Percentiles rank a stretch among this genome's conserved stretches.
Evolutionary conservation across 352 stramenopile species (phyloP).

Genomic region (Sclerospora graminicola): DNA sequence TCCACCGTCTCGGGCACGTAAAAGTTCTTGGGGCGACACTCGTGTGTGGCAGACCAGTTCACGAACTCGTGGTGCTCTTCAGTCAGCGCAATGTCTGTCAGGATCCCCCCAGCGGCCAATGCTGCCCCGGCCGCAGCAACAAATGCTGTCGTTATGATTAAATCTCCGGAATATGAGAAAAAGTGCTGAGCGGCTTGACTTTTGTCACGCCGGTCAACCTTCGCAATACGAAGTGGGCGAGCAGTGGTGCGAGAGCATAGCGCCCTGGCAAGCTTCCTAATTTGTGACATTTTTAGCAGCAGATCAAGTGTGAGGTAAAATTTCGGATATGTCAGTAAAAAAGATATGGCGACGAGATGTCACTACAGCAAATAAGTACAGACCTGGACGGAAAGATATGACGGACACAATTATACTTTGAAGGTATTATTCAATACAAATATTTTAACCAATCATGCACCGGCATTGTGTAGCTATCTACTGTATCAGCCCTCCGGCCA

Average conservation of each 20-base stretch:
- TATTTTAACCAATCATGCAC: no score
- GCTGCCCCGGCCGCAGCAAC: constrained; percentile 12
- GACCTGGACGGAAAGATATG: no score
- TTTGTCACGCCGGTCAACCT: constrained; percentile 3
- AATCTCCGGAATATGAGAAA: not conserved
- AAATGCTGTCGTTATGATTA: constrained; percentile 4
- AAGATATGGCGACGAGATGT: no score
- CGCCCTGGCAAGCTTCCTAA: constrained; percentile 3
- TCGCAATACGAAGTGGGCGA: constrained; percentile 1
- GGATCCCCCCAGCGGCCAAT: constrained; percentile 10
- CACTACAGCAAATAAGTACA: no score
- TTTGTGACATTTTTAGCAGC: constrained; percentile 4
- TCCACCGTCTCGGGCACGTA: constrained; percentile 60
- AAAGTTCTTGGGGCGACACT: constrained; percentile 54
- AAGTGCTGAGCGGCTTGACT: not conserved
- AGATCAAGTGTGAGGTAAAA: no score
- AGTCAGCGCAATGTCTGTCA: constrained; percentile 4
- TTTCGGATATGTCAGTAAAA: no score
- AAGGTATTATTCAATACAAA: no score
- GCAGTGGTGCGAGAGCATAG: constrained; percentile 1
- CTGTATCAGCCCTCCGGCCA: no score
- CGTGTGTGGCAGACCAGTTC: constrained; percentile 77
- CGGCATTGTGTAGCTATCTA: no score
- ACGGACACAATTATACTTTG: no score
- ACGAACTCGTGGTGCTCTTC: constrained; percentile 58